phyloP scores from a whole-genome alignment of 225 moss, liverwort and hornwort genomes.

The Marchantia paleacea region DNA sequence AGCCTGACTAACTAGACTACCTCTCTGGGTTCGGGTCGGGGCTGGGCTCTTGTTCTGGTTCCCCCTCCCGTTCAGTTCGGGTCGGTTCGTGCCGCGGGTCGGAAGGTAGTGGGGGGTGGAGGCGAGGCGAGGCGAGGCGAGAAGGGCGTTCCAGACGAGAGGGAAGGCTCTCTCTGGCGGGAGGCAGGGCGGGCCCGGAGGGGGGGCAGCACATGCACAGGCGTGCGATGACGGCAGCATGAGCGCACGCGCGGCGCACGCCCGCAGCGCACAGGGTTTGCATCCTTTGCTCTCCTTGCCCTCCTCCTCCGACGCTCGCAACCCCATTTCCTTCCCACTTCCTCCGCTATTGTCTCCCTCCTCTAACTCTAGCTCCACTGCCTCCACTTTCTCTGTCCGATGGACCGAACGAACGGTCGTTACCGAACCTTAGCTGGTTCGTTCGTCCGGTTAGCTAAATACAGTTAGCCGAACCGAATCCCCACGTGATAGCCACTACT shows the following conservation, averaged over 20 bases:
- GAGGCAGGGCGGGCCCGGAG: conserved; percentile 19
- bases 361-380: conserved; percentile 8
- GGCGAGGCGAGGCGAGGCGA: neutral
- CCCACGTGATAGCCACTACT: conserved; percentile 12
- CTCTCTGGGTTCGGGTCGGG: neutral
- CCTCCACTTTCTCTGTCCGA: neutral
- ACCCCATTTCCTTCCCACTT: conserved; percentile 10
- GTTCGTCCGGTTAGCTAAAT: neutral
- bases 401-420: neutral
- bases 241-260: conserved; percentile 25
- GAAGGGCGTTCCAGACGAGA: neutral
- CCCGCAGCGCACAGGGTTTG: conserved; percentile 13
- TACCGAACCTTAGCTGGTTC: neutral
- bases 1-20: neutral
- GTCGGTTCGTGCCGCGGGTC: neutral
- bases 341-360: conserved; percentile 6
- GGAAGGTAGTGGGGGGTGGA: neutral
- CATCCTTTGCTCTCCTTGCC: conserved; percentile 7
- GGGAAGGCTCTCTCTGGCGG: conserved; percentile 1
- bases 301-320: neutral
- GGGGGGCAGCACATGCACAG: conserved; percentile 24
- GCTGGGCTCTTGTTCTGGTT: neutral
- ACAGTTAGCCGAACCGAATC: neutral
- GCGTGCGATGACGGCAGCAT: conserved; percentile 23
- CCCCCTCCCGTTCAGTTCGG: conserved; percentile 7